A percentile compares a stretch with the other conserved stretches of the same genome.
Evolutionary conservation across 139 green algal genomes (phyloP).

Genomic region (Desmodesmus armatus): DNA sequence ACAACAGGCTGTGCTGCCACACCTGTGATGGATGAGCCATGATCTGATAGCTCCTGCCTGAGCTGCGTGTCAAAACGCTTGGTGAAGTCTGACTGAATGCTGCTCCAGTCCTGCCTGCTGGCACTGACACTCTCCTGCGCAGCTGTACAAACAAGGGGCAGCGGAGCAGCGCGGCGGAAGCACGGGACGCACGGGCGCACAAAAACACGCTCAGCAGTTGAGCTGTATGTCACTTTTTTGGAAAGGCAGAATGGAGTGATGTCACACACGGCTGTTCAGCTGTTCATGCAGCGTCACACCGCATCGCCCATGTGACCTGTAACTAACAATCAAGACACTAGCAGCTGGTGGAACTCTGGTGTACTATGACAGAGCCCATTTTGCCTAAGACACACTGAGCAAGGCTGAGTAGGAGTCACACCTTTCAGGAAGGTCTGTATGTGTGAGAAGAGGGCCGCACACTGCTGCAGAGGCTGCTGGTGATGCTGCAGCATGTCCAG

Average conservation of each 20-base stretch:
- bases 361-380: too few species aligned
- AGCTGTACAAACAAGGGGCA: not conserved
- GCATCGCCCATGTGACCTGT: too few species aligned
- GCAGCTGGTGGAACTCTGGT: too few species aligned
- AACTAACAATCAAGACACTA: too few species aligned
- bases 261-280: too few species aligned
- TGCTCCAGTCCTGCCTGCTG: not conserved
- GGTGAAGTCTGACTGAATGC: not conserved
- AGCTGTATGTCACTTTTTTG: too few species aligned
- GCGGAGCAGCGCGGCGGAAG: not conserved
- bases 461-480: conserved; percentile 27
- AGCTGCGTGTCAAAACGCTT: conserved; percentile 30
- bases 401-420: too few species aligned
- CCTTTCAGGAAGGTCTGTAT: conserved; percentile 33
- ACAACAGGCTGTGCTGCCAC: too few species aligned
- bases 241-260: too few species aligned
- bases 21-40: conserved; percentile 31
- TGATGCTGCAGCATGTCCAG: conserved; percentile 27
- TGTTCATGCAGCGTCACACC: too few species aligned
- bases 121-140: conserved; percentile 18
- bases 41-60: conserved; percentile 34
- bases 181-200: not conserved
- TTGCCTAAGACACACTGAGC: too few species aligned
- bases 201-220: too few species aligned
- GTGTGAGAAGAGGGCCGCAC: conserved; percentile 28